Conservation (phyloP, 148 eudicot species). For the Rhododendron kiyosumense region DNA sequence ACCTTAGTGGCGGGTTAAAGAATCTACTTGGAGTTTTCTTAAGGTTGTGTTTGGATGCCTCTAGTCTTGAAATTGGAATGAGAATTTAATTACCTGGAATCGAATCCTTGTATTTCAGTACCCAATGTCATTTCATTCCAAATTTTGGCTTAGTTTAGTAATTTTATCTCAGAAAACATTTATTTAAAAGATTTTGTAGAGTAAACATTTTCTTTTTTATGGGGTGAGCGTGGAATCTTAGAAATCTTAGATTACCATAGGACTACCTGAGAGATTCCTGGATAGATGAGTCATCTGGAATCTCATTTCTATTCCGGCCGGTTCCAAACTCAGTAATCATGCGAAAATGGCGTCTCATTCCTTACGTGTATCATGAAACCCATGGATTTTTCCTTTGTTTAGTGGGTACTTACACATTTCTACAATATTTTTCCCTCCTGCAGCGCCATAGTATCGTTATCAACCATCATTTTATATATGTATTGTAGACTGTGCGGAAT, state of each 20-base stretch:
- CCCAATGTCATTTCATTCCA: not conserved
- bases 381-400: not conserved
- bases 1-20: too few relatives aligned
- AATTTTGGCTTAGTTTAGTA: too few relatives aligned
- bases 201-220: too few relatives aligned
- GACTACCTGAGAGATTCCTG: too few relatives aligned
- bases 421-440: not conserved
- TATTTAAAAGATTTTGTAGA: too few relatives aligned
- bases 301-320: not conserved
- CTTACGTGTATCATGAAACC: too few relatives aligned
- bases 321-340: not conserved
- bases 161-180: too few relatives aligned
- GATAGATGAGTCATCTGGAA: not conserved
- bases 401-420: not conserved
- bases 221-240: too few relatives aligned
- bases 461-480: not conserved
- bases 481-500: not conserved
- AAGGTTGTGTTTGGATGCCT: not conserved
- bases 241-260: too few relatives aligned
- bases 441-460: not conserved
- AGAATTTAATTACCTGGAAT: not conserved
- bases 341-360: too few relatives aligned
- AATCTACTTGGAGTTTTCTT: not conserved
- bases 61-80: not conserved
- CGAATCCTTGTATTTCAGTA: not conserved